Base-by-base conservation (phyloP, 805 yeast genomes). In the Teunomyces funiuensis region DNA sequence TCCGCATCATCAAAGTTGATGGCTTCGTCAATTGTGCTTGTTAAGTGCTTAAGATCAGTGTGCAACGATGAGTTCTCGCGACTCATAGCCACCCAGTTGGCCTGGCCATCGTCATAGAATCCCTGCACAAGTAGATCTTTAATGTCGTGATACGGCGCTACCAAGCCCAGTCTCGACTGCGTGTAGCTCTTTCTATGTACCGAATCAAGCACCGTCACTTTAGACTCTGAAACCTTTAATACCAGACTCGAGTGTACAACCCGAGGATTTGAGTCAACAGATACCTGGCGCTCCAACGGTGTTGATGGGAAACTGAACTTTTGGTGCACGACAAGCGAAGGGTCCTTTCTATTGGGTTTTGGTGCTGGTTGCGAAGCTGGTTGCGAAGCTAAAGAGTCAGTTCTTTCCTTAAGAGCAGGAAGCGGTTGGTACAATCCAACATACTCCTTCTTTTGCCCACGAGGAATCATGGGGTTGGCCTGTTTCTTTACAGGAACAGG, bases 21-120 rank as follows among this genome's bases (percentile, higher is more conserved):
- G 13, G 31, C 36, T 6, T 40, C 37, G 18, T 28, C 40, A 4
- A 20, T 28, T 3, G 26, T 23, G 5, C 18, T 10, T 25, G 40
- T 54, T 30, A 58, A 48, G 13, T 57, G 56, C 23, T 46, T 47
- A 6, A 61, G 29, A 33, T 61, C 60, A 5, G 47, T 47, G 18
- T 52, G 51, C 15, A 61, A 51, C 7, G 61, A 51, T 10, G 57
- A 52, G 26, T 55, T 57, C 11, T 63, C 68, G 16, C 59, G 43
- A 4, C 57, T 38, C 14, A 65, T 48, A 4, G 49, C 25, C 2
- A 46, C 42, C 63, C 63, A 58, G 37, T 58, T 58, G 6, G 51
- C 45, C 28, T 50, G 50, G 1, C 54, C 55, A 29, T 56, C 62
- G 11, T 33, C 39, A 30, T 46, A 46, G 40, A 54, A 47, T 11